Evolutionary conservation across 345 rosid species (phyloP), one percentile per base, ranked within the genome.

Genomic region (Brassica rapa): DNA sequence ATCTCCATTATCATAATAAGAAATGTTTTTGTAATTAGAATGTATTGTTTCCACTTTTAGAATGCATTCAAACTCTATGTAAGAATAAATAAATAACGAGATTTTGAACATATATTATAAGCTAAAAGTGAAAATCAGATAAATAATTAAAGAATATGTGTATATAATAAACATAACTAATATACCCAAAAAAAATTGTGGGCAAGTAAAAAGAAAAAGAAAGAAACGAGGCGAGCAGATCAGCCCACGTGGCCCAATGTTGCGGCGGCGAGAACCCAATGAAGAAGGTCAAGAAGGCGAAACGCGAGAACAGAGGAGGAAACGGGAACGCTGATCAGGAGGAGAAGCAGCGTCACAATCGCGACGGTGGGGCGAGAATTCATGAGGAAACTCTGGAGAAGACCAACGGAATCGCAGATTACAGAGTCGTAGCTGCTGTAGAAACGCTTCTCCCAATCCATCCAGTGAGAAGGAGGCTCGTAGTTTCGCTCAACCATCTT

Each of bases 361-460:
- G 88, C 89, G 32, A 89, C 68, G 29, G 83, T 65, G 3, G 96
- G 96, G 15, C 93, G 85, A 0, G 87, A 81, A 2, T 87, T 81
- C 93, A 91, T 88, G 84, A 91, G 68, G 68, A 37, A 82, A 1
- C 84, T 70, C 43, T 91, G 93, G 41, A 90, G 27, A 16, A 84
- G 70, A 23, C 89, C 91, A 73, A 90, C 21, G 14, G 51, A 29
- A 1, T 85, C 88, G 57, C 93, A 90, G 15, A 92, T 82, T 0
- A 83, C 16, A 2, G 89, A 80, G 74, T 87, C 86, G 53, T 88
- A 92, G 62, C 66, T 68, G 23, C 75, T 73, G 43, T 82, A 89
- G 29, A 66, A 86, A 12, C 82, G 89, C 41, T 90, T 88, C 86
- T 92, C 93, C 93, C 93, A 92, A 2, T 83, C 86, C 87, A 84